Evolutionary conservation across 1,284 basidiomycete species (phyloP).

Genomic region (Gomphus bonarii): DNA sequence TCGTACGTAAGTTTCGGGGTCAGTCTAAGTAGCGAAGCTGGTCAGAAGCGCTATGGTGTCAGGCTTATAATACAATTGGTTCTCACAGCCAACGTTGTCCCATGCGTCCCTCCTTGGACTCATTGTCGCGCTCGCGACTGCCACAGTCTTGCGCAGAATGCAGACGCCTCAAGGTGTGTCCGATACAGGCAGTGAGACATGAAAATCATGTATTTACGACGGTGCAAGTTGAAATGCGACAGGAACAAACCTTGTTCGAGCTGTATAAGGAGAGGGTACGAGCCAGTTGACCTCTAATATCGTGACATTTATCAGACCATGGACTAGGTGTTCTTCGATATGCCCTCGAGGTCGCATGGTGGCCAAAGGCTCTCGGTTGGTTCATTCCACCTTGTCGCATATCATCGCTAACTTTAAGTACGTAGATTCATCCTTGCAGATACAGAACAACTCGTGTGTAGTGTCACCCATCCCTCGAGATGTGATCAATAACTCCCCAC

Average conservation of each 20-base stretch:
- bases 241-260: slow-evolving; percentile 9
- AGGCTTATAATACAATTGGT: neutral
- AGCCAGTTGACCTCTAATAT: neutral
- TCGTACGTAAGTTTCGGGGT: too few species aligned
- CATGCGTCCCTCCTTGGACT: neutral
- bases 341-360: slow-evolving; percentile 9
- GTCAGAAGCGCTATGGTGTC: neutral
- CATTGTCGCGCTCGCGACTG: neutral
- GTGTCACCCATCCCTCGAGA: neutral
- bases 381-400: neutral
- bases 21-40: too few species aligned
- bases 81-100: neutral
- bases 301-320: neutral
- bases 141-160: slow-evolving; percentile 6
- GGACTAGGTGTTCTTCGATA: slow-evolving; percentile 7
- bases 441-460: slow-evolving; percentile 5
- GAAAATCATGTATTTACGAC: neutral
- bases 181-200: neutral
- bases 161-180: slow-evolving; percentile 4
- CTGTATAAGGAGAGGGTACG: slow-evolving; percentile 9
- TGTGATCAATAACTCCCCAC: neutral
- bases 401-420: neutral
- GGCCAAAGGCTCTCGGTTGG: slow-evolving; percentile 4
- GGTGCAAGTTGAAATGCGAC: slow-evolving; percentile 7
- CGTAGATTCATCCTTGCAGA: slow-evolving; percentile 5